Evolutionary conservation across 768 basidiomycete genomes (phyloP).

Genomic region (Jaapia argillacea): DNA sequence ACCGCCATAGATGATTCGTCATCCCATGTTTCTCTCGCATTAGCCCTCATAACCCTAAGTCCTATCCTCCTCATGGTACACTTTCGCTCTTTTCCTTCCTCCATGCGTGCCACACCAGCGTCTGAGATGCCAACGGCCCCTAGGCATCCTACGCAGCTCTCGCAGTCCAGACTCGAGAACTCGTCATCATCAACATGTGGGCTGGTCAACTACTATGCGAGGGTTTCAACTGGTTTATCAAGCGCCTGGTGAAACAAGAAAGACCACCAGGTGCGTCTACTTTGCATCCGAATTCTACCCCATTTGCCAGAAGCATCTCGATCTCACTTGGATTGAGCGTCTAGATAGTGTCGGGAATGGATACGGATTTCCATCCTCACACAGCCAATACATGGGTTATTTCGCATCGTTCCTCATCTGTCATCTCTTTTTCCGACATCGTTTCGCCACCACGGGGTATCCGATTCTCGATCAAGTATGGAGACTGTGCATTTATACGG

Average conservation of each 20-base stretch:
- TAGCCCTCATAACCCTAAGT: conserved; percentile 22
- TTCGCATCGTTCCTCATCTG: conserved; percentile 69
- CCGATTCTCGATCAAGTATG: conserved; percentile 40
- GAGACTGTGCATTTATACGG: conserved; percentile 35
- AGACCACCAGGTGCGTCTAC: conserved; percentile 49
- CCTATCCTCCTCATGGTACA: conserved; percentile 23
- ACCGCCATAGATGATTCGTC: conserved; percentile 21
- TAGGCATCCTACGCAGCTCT: conserved; percentile 76
- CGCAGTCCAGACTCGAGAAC: conserved; percentile 67
- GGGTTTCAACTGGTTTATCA: conserved; percentile 57
- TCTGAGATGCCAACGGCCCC: too few relatives aligned
- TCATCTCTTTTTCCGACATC: conserved; percentile 64
- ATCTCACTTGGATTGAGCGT: neutral
- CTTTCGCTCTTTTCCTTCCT: neutral
- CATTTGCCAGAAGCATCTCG: neutral
- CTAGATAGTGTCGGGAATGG: conserved; percentile 54
- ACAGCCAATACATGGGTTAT: conserved; percentile 88
- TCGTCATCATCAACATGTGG: conserved; percentile 79
- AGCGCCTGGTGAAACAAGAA: conserved; percentile 55
- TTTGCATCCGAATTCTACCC: neutral
- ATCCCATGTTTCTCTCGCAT: conserved; percentile 15
- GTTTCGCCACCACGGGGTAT: conserved; percentile 45
- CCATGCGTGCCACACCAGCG: neutral
- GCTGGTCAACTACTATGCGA: conserved; percentile 69
- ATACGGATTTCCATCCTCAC: conserved; percentile 83